A percentile compares a stretch with the other conserved stretches of the same genome.
These are phyloP conservation scores for Phanerochaete carnosa DNA, from an alignment of 768 basidiomycete genomes.

Conservation along the genomic window DNA sequence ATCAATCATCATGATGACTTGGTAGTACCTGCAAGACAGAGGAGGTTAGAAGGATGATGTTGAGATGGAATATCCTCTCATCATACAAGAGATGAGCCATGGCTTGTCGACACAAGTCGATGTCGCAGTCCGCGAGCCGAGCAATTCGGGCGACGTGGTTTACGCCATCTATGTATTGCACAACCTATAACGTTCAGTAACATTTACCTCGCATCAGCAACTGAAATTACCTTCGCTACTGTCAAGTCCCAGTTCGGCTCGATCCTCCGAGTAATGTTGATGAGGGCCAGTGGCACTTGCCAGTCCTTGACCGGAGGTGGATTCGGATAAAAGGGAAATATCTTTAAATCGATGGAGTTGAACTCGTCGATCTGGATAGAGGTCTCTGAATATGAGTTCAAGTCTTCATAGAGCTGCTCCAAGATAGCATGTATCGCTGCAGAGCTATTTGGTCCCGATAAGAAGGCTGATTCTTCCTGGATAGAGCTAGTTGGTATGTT, in stretches of 20 bases:
- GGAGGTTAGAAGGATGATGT: background rate
- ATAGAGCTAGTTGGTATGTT: background rate
- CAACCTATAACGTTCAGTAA: slow-evolving; percentile 49
- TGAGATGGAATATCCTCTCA: background rate
- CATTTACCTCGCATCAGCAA: background rate
- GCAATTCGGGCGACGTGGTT: slow-evolving; percentile 92
- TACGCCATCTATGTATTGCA: slow-evolving; percentile 81
- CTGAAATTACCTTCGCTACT: slow-evolving; percentile 66
- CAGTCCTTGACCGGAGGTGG: slow-evolving; percentile 88
- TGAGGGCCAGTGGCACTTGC: slow-evolving; percentile 91
- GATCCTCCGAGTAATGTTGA: slow-evolving; percentile 74
- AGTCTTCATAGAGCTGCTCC: slow-evolving; percentile 94
- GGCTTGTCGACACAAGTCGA: slow-evolving; percentile 76
- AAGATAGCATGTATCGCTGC: slow-evolving; percentile 76
- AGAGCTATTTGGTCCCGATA: slow-evolving; percentile 71
- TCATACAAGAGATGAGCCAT: slow-evolving; percentile 86
- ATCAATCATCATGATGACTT: slow-evolving; percentile 94
- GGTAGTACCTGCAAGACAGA: slow-evolving; percentile 73
- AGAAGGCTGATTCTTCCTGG: slow-evolving; percentile 85
- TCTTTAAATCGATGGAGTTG: slow-evolving; percentile 93
- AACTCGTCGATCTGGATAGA: slow-evolving; percentile 88
- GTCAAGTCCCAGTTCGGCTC: slow-evolving; percentile 98
- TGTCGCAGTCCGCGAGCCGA: slow-evolving; percentile 85
- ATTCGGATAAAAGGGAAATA: slow-evolving; percentile 96
- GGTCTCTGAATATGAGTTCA: slow-evolving; percentile 97